These are phyloP conservation scores for Colletotrichum sp. DNA, from an alignment of 2,329 filamentous ascomycete genomes.

Conservation along the genomic window DNA sequence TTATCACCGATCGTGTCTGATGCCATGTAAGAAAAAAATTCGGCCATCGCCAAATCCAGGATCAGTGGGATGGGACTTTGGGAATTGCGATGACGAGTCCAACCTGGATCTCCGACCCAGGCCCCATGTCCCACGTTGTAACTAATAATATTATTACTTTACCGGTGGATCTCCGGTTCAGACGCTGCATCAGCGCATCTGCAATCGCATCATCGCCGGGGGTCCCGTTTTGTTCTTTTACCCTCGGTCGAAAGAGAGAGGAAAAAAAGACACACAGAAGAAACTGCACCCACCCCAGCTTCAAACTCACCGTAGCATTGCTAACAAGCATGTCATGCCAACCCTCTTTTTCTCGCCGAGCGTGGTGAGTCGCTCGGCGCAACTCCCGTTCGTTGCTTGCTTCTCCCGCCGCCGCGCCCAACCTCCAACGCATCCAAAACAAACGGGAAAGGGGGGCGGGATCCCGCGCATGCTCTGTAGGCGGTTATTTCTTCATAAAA, in stretches of 20 bases:
- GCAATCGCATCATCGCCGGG: slow-evolving; percentile 4
- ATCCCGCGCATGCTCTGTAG: neutral
- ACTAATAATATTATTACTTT: neutral
- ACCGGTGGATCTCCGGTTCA: slow-evolving; percentile 6
- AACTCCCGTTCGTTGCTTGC: neutral
- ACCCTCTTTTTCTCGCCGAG: neutral
- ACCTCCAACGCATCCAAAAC: slow-evolving; percentile 2
- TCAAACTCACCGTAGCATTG: neutral
- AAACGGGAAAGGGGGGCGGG: neutral
- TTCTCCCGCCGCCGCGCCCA: neutral
- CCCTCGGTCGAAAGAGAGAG: neutral
- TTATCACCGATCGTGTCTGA: neutral
- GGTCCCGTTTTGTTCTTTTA: neutral
- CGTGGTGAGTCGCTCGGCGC: neutral
- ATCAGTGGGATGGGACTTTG: neutral
- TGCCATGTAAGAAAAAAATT: slow-evolving; percentile 1
- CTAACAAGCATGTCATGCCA: neutral
- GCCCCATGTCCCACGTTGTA: neutral
- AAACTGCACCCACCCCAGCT: neutral
- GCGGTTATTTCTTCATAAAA: neutral
- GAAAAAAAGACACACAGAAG: neutral
- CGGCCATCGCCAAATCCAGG: neutral
- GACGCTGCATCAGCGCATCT: neutral
- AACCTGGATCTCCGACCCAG: neutral
- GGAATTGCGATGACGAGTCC: slow-evolving; percentile 9